phyloP scores from a whole-genome alignment of 345 rosid species.

The Populus alba region DNA sequence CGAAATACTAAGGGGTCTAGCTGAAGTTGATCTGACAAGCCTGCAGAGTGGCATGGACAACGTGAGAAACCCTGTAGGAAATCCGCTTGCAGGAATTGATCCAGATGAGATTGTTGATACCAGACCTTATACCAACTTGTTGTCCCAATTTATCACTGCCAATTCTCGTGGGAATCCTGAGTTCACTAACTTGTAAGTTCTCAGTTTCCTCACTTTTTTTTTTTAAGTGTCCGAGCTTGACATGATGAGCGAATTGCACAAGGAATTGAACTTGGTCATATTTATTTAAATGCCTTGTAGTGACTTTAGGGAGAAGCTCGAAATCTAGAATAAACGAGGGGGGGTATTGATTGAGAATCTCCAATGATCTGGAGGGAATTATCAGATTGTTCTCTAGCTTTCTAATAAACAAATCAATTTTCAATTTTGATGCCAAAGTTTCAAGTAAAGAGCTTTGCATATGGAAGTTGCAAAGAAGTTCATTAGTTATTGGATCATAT shows the following conservation, averaged over 20 bases:
- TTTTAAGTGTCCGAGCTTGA: too few species aligned
- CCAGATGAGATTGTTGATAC: constrained; percentile 85
- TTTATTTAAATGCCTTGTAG: too few species aligned
- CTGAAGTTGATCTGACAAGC: constrained; percentile 76
- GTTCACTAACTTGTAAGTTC: constrained; percentile 72
- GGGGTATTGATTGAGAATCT: too few species aligned
- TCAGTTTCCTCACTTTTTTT: not conserved
- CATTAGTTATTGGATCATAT: too few species aligned
- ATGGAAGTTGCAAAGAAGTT: too few species aligned
- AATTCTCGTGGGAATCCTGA: constrained; percentile 70
- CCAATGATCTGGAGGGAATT: too few species aligned
- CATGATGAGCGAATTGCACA: too few species aligned
- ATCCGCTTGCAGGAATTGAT: constrained; percentile 90
- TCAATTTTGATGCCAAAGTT: not conserved
- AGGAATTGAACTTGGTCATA: too few species aligned
- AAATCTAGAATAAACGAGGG: too few species aligned
- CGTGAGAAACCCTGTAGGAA: constrained; percentile 94
- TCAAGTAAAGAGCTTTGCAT: not conserved
- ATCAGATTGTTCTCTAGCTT: too few species aligned
- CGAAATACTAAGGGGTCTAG: constrained; percentile 75
- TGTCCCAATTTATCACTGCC: constrained; percentile 75
- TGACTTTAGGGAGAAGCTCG: too few species aligned
- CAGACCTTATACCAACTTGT: constrained; percentile 69
- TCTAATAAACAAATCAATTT: too few species aligned
- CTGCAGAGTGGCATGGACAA: constrained; percentile 98